Percentiles rank a stretch among this genome's conserved stretches.
phyloP scores from a whole-genome alignment of 495 filamentous ascomycete genomes.

The Aspergillus egyptiacus region DNA sequence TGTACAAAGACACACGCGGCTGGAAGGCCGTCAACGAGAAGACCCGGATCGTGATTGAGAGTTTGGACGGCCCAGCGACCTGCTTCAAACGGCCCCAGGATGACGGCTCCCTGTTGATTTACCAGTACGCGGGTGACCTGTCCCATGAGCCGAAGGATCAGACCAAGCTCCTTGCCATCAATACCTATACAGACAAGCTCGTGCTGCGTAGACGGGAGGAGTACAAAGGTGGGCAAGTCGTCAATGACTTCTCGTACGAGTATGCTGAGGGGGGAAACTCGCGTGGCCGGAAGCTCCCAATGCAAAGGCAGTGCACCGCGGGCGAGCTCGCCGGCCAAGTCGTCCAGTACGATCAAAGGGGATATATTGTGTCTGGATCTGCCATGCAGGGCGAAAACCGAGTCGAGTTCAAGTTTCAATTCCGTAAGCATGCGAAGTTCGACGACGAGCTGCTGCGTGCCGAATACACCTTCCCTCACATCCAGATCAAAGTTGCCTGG shows the following conservation, averaged over 20 bases:
- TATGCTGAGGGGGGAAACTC: slow-evolving; percentile 18
- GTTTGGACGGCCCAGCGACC: slow-evolving; percentile 35
- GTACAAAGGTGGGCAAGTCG: slow-evolving; percentile 34
- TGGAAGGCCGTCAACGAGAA: slow-evolving; percentile 40
- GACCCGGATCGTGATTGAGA: slow-evolving; percentile 36
- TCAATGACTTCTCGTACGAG: slow-evolving; percentile 49
- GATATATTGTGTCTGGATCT: slow-evolving; percentile 47
- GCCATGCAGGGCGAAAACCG: slow-evolving; percentile 47
- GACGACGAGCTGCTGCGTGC: slow-evolving; percentile 52
- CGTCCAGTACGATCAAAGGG: slow-evolving; percentile 47
- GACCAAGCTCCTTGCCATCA: slow-evolving; percentile 37
- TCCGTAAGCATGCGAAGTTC: slow-evolving; percentile 49
- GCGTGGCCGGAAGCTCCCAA: slow-evolving; percentile 32
- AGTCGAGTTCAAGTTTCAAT: slow-evolving; percentile 48
- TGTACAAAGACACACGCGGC: slow-evolving; percentile 43
- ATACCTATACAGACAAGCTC: slow-evolving; percentile 42
- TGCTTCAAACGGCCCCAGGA: slow-evolving; percentile 30
- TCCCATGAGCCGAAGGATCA: slow-evolving; percentile 34
- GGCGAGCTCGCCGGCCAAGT: slow-evolving; percentile 40
- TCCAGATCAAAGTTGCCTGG: slow-evolving; percentile 50
- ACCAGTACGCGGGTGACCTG: slow-evolving; percentile 41
- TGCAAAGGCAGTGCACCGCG: slow-evolving; percentile 39
- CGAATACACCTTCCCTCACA: slow-evolving; percentile 48
- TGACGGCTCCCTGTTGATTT: slow-evolving; percentile 34
- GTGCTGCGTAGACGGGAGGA: slow-evolving; percentile 40